Evolutionary conservation across 2,329 filamentous ascomycete genomes (phyloP).

Genomic region (Fusarium mundagurra): DNA sequence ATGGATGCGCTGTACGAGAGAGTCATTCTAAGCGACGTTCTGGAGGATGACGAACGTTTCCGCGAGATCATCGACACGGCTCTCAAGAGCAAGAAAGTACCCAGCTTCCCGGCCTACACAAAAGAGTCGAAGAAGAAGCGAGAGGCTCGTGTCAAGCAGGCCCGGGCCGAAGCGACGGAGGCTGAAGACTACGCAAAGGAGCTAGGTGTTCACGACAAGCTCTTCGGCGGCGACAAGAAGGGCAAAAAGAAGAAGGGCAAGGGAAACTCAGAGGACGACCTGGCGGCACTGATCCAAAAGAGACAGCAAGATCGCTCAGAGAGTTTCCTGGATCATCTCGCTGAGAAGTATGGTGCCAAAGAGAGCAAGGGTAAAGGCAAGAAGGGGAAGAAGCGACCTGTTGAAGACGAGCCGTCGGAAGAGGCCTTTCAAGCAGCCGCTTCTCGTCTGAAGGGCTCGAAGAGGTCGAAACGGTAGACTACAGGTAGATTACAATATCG

Average conservation of each 20-base stretch:
- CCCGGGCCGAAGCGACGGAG: slow-evolving; percentile 74
- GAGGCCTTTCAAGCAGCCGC: slow-evolving; percentile 69
- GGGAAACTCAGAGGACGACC: slow-evolving; percentile 58
- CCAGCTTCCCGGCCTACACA: slow-evolving; percentile 74
- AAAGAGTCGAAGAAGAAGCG: slow-evolving; percentile 76
- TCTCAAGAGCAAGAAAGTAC: slow-evolving; percentile 75
- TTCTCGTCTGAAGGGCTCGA: slow-evolving; percentile 53
- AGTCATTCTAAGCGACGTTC: slow-evolving; percentile 86
- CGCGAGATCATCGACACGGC: slow-evolving; percentile 82
- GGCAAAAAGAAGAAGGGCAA: slow-evolving; percentile 55
- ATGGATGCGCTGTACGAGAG: slow-evolving; percentile 81
- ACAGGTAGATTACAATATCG: neutral
- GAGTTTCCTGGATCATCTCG: slow-evolving; percentile 76
- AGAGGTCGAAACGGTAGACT: slow-evolving; percentile 37
- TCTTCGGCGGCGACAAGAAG: slow-evolving; percentile 66
- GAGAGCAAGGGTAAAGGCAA: slow-evolving; percentile 54
- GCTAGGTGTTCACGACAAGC: slow-evolving; percentile 76
- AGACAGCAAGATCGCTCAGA: slow-evolving; percentile 70
- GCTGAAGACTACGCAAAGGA: slow-evolving; percentile 81
- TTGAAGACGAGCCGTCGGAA: slow-evolving; percentile 72
- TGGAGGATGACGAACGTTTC: slow-evolving; percentile 88
- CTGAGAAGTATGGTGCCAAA: slow-evolving; percentile 75
- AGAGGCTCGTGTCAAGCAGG: slow-evolving; percentile 67
- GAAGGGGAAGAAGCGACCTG: slow-evolving; percentile 62
- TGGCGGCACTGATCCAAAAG: slow-evolving; percentile 80